Evolutionary conservation across 2,329 filamentous ascomycete species (phyloP).

Genomic region (Sordariomycetes sp.): DNA sequence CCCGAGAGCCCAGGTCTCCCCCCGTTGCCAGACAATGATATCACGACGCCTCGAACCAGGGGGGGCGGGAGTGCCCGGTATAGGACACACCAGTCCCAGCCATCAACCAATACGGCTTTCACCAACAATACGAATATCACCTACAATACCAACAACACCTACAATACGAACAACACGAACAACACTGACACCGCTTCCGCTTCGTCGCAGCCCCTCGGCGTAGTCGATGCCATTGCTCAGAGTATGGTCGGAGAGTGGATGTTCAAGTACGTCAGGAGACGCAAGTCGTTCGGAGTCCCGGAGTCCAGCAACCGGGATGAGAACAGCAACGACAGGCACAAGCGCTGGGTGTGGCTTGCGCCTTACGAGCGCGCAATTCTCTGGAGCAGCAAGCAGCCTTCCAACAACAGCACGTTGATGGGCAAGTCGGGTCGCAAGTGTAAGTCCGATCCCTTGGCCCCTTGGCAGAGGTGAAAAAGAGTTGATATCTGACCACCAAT

Average conservation of each 20-base stretch:
- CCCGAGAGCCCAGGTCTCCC: slow-evolving; percentile 63
- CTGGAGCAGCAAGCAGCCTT: slow-evolving; percentile 97
- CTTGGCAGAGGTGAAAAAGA: neutral
- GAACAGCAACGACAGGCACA: slow-evolving; percentile 71
- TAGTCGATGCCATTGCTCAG: slow-evolving; percentile 94
- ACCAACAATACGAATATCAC: slow-evolving; percentile 20
- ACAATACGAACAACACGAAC: slow-evolving; percentile 14
- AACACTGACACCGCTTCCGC: slow-evolving; percentile 23
- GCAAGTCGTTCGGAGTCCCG: slow-evolving; percentile 80
- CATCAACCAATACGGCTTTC: slow-evolving; percentile 40
- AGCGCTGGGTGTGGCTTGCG: slow-evolving; percentile 96
- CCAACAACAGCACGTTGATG: slow-evolving; percentile 74
- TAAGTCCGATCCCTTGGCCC: slow-evolving; percentile 39
- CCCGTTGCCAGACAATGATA: slow-evolving; percentile 62
- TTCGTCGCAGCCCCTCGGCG: slow-evolving; percentile 56
- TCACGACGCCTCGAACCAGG: slow-evolving; percentile 47
- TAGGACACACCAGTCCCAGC: slow-evolving; percentile 40
- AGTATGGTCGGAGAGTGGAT: slow-evolving; percentile 98
- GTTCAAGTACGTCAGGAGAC: slow-evolving; percentile 79
- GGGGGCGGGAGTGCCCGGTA: slow-evolving; percentile 25
- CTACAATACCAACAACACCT: slow-evolving; percentile 27
- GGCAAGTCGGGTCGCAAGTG: slow-evolving; percentile 91
- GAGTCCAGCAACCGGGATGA: slow-evolving; percentile 59
- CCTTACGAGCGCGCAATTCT: slow-evolving; percentile 93
- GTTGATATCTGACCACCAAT: neutral